Evolutionary conservation across 2,329 filamentous ascomycete species (phyloP), one percentile per base, ranked within the genome.

Genomic region (Pseudogymnoascus destructans): DNA sequence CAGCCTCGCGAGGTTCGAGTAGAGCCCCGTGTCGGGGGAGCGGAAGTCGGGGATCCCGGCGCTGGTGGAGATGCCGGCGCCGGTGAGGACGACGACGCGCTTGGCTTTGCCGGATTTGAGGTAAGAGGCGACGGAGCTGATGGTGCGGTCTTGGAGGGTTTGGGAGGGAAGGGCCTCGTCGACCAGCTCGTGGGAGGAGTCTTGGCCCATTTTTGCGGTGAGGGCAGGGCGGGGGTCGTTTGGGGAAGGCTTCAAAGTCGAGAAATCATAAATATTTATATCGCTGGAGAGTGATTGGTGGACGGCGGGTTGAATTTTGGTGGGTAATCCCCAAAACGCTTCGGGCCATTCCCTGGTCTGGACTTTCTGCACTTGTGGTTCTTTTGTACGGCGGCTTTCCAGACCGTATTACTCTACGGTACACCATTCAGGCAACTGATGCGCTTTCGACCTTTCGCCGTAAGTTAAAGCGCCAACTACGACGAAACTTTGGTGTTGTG

Each of bases 1-100:
- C 30, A 97, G 79, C 57, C 87, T 81, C 19, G 87, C 86, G 15
- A 98, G 83, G 68, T 97, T 97, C 66, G 89, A 85, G 71, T 98
- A 98, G 9, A 98, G 80, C 2, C 93, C 93, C 0, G 92, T 97
- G 59, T 89, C 86, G 62, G 92, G 91, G 1, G 90, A 95, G 63
- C 93, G 81, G 71, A 97, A 98, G 73, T 98, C 93, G 62, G 93
- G 93, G 62, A 98, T 85, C 59, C 82, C 82, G 59, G 82, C 82
- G 8, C 81, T 79, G 0, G 87, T 92, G 27, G 85, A 89, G 64
- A 96, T 95, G 54, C 92, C 92, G 10, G 92, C 91, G 60, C 92
- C 92, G 2, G 87, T 90, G 81, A 97, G 83, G 62, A 96, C 86
- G 21, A 95, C 89, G 59, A 98, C 86, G 55, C 79, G 79, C 66